Evolutionary conservation across 176 grass and related monocot species (phyloP).

Genomic region (Bonia amplexicaulis): DNA sequence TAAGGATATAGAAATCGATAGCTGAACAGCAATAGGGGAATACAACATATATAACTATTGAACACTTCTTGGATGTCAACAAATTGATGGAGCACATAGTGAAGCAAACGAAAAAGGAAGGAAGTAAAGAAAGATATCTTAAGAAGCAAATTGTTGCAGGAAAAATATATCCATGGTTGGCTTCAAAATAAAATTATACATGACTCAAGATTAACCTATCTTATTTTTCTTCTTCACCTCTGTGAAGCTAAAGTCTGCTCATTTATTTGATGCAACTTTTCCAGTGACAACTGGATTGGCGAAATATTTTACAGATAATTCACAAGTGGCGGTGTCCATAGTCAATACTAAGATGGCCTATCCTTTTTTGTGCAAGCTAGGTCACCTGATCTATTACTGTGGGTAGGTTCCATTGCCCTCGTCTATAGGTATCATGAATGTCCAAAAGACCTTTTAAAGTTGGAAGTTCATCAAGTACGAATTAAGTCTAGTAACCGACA

Average conservation of each 20-base stretch:
- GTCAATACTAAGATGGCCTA: background rate
- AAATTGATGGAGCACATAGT: background rate
- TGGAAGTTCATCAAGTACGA: background rate
- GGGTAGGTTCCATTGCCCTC: background rate
- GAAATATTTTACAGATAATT: background rate
- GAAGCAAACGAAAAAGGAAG: background rate
- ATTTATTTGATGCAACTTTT: constrained; percentile 10
- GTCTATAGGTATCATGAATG: background rate
- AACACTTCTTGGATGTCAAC: constrained; percentile 1
- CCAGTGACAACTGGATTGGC: background rate
- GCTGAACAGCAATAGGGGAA: background rate
- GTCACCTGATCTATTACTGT: background rate
- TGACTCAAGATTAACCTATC: background rate
- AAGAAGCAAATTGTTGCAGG: background rate
- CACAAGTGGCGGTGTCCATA: background rate
- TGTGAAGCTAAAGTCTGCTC: background rate
- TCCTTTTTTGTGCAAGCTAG: background rate
- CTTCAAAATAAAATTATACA: background rate
- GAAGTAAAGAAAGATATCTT: background rate
- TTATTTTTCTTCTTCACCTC: background rate
- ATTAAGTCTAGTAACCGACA: background rate
- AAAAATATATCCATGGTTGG: background rate
- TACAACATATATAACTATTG: background rate
- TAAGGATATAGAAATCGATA: background rate
- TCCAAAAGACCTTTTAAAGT: background rate